Conservation (phyloP, 2,329 filamentous ascomycete species). For the Fusarium phyllophilum region DNA sequence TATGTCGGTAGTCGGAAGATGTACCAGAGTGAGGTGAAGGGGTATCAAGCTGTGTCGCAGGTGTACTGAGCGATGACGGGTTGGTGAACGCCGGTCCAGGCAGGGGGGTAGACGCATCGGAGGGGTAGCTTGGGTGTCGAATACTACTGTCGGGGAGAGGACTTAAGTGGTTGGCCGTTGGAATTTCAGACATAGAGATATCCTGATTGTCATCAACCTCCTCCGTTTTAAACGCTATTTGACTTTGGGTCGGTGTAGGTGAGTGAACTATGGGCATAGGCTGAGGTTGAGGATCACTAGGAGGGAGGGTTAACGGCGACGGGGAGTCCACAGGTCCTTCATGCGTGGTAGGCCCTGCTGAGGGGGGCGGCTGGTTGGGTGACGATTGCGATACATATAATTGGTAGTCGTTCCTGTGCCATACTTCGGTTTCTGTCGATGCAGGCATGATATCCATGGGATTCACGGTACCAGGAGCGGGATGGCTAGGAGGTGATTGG, state of each 20-base stretch:
- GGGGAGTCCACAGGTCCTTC: constrained; percentile 39
- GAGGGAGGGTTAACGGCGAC: constrained; percentile 41
- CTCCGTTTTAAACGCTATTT: constrained; percentile 31
- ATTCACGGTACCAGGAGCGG: constrained; percentile 61
- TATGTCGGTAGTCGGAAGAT: constrained; percentile 51
- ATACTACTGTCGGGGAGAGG: constrained; percentile 37
- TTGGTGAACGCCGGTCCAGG: constrained; percentile 53
- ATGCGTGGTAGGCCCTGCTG: constrained; percentile 12
- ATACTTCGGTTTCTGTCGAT: constrained; percentile 51
- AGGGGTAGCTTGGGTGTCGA: constrained; percentile 50
- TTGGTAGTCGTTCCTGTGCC: constrained; percentile 52
- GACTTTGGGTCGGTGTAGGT: constrained; percentile 41
- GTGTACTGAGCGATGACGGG: constrained; percentile 56
- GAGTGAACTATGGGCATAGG: constrained; percentile 44
- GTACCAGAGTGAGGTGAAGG: constrained; percentile 53
- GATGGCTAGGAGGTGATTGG: constrained; percentile 46
- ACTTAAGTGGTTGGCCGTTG: constrained; percentile 40
- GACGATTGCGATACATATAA: constrained; percentile 46
- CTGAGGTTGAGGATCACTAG: constrained; percentile 31
- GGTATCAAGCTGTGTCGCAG: constrained; percentile 57
- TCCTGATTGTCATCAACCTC: constrained; percentile 37
- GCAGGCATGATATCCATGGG: constrained; percentile 65
- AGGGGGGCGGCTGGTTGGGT: constrained; percentile 26
- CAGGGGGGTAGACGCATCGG: constrained; percentile 56
- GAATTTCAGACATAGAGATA: constrained; percentile 40